Conservation (phyloP, 1,139 yeast genomes). For the Debaryomyces robertsiae region DNA sequence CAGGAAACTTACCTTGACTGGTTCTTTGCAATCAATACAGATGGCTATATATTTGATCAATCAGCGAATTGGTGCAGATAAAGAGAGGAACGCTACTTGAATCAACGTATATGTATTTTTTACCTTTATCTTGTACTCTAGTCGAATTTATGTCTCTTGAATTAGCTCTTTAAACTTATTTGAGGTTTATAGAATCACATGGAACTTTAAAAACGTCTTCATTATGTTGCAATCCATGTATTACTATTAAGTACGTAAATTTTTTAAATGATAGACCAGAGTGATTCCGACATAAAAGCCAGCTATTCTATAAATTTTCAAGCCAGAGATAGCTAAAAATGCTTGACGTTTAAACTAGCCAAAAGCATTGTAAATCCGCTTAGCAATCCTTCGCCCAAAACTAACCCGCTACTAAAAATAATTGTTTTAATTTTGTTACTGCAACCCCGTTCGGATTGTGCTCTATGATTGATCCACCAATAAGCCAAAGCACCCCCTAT, state of each 20-base stretch:
- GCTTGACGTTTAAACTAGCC: constrained; percentile 60
- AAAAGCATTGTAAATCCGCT: constrained; percentile 80
- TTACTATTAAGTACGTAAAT: no score
- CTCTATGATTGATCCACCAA: constrained; percentile 50
- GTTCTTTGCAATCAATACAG: constrained; percentile 69
- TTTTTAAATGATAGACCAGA: no score
- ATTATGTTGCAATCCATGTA: no score
- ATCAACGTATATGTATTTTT: constrained; percentile 1
- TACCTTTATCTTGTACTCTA: constrained; percentile 1
- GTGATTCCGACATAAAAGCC: not conserved
- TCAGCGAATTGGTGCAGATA: constrained; percentile 70
- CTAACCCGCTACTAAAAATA: constrained; percentile 88
- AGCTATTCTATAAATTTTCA: not conserved
- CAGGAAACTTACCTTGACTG: constrained; percentile 70
- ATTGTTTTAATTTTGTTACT: constrained; percentile 67
- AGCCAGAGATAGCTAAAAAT: constrained; percentile 25
- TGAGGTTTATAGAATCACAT: not conserved
- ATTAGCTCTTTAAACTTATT: not conserved
- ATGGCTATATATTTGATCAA: constrained; percentile 78
- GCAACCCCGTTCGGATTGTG: constrained; percentile 32
- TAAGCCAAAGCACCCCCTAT: constrained; percentile 81
- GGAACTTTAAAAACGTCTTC: no score
- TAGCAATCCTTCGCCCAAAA: constrained; percentile 89
- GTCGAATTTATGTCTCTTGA: not conserved
- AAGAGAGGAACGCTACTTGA: constrained; percentile 41